Evolutionary conservation across 495 filamentous ascomycete genomes (phyloP), one percentile per base, ranked within the genome.

Genomic region (Aspergillus nanangensis): DNA sequence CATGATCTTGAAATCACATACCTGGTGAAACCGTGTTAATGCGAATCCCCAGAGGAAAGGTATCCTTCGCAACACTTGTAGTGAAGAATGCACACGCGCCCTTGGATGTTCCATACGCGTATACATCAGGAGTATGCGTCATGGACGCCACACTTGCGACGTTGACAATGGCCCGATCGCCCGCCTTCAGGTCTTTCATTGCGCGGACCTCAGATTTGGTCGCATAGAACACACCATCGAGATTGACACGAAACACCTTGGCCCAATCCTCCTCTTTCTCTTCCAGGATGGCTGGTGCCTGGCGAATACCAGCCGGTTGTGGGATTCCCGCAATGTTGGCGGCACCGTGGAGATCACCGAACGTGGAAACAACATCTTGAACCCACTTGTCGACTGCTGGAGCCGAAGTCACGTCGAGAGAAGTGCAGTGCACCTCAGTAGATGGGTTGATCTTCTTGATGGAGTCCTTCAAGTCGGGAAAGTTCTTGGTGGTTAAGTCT

Each of bases 11-110:
- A 19, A 14, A 41, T 11, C 4, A 27, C 41, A 10, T 21, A 52
- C 49, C 49, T n/a, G 49, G 49, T 0, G 43, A 52, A 5, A 52
- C 44, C 7, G 9, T 21, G 21, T 52, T 52, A 5, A 52, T 17
- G 0, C 49, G 17, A 32, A 52, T 52, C 2, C 49, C 49, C 2
- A 43, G 15, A 0, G 20, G 1, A 8, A 8, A 17, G 0, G 33
- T 22, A 43, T 52, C 49, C n/a, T 14, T 37, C 1, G 49, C 49
- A 5, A 43, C 43, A 38, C 31, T 34, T 1, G n/a, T 18, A 3
- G 43, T 42, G 11, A 52, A 47, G 18, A 37, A 27, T 2, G 44
- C 43, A 18, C 27, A 36, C 0, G 29, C 43, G 1, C 11, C 43
- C 31, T 52, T 52, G 1, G 49, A 52, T 0, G 44, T 43, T 0